Evolutionary conservation across 371 early-diverging fungal species (phyloP).

Genomic region (Mortierella polycephala): DNA sequence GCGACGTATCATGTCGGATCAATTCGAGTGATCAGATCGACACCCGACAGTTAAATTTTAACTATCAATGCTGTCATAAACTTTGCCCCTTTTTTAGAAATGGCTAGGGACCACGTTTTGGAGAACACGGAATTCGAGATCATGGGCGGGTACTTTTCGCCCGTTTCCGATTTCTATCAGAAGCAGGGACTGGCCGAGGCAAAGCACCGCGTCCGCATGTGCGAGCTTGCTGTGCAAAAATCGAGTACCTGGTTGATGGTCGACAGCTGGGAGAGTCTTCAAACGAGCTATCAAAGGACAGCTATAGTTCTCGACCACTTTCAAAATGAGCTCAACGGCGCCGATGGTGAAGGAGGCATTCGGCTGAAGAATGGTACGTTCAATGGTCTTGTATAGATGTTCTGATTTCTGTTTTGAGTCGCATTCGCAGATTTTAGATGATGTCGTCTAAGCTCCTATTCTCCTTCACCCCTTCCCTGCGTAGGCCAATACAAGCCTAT

Average conservation of each 20-base stretch:
- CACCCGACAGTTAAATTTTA: no score
- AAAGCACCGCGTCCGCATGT: constrained; percentile 93
- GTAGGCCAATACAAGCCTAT: constrained; percentile 69
- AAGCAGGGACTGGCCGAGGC: constrained; percentile 92
- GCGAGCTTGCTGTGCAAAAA: constrained; percentile 85
- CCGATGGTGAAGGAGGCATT: constrained; percentile 67
- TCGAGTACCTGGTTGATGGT: constrained; percentile 95
- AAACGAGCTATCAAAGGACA: constrained; percentile 85
- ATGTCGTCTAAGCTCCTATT: background rate
- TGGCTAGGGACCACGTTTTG: constrained; percentile 90
- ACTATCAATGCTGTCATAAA: background rate
- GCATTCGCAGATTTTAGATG: background rate
- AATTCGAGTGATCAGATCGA: no score
- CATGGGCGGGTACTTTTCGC: constrained; percentile 96
- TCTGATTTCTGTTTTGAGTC: background rate
- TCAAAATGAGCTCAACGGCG: constrained; percentile 83
- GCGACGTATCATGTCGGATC: background rate
- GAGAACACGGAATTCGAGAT: constrained; percentile 84
- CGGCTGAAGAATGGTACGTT: constrained; percentile 26
- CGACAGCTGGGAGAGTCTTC: constrained; percentile 94
- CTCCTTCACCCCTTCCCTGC: background rate
- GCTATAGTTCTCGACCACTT: constrained; percentile 96
- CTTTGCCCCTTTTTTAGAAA: constrained; percentile 68
- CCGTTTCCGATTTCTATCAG: constrained; percentile 92
- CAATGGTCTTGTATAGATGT: background rate